A percentile compares a stretch with the other conserved stretches of the same genome.
Conservation (phyloP, 345 rosid species). For the Pistacia atlantica region DNA sequence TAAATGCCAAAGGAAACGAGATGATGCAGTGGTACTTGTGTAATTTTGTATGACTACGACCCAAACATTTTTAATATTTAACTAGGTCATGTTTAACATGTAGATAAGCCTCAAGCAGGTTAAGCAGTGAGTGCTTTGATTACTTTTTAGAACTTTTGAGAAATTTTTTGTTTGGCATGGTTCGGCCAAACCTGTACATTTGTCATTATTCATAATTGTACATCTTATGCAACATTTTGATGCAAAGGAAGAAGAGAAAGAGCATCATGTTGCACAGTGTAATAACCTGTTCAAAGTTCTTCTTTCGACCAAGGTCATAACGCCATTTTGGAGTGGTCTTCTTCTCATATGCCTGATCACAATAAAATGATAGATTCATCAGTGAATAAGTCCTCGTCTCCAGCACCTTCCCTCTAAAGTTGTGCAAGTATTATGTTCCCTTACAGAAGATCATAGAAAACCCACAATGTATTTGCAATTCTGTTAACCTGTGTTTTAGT, state of each 20-base stretch:
- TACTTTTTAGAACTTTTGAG: background rate
- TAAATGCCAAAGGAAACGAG: background rate
- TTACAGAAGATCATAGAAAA: background rate
- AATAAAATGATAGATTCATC: slow-evolving; percentile 16
- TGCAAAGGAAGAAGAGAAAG: slow-evolving; percentile 9
- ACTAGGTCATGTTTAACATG: background rate
- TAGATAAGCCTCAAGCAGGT: background rate
- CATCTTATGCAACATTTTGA: background rate
- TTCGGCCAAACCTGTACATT: background rate
- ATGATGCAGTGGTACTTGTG: background rate
- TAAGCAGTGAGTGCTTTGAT: background rate
- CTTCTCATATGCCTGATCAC: slow-evolving; percentile 93
- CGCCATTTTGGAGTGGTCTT: slow-evolving; percentile 88
- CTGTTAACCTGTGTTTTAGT: background rate
- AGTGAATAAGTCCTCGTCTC: background rate
- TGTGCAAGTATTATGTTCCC: background rate
- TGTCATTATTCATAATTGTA: background rate
- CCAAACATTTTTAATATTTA: background rate
- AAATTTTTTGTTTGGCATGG: background rate
- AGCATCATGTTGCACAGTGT: slow-evolving; percentile 3
- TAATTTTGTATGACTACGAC: background rate
- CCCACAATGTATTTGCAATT: background rate
- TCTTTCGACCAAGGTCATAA: slow-evolving; percentile 86
- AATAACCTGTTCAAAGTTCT: slow-evolving; percentile 88
- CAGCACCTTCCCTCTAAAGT: background rate